These are phyloP conservation scores for Verticillium nonalfalfae DNA, from an alignment of 2,329 filamentous ascomycete genomes.

Conservation along the genomic window DNA sequence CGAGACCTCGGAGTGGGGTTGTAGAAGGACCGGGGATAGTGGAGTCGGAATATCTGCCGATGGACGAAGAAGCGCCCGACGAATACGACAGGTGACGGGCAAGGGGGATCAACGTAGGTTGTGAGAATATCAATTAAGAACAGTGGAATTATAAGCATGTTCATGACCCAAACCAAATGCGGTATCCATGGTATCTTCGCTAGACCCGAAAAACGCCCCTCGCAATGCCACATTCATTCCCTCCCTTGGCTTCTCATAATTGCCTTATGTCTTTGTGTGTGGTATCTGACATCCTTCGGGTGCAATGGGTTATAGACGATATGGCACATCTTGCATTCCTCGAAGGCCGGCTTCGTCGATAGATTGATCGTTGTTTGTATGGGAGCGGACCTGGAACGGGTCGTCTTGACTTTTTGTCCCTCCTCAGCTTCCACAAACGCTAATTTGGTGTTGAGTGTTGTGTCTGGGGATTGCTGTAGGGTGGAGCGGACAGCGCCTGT, in stretches of 20 bases:
- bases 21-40: background rate
- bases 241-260: slow-evolving; percentile 11
- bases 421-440: background rate
- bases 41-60: background rate
- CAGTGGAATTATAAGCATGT: background rate
- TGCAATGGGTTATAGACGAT: slow-evolving; percentile 37
- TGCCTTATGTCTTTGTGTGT: slow-evolving; percentile 29
- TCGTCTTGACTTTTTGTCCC: slow-evolving; percentile 4
- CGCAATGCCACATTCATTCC: background rate
- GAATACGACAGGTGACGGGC: background rate
- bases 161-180: background rate
- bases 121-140: too few relatives aligned
- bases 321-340: slow-evolving; percentile 34
- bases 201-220: background rate
- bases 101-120: background rate
- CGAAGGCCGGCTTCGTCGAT: slow-evolving; percentile 31
- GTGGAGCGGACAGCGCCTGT: background rate
- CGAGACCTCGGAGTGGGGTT: background rate
- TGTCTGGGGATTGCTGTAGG: background rate
- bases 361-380: slow-evolving; percentile 39
- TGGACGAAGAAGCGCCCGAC: too few relatives aligned
- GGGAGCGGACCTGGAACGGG: slow-evolving; percentile 11
- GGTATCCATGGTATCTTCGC: background rate
- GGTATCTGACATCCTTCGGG: slow-evolving; percentile 35
- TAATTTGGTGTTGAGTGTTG: background rate